Conservation (phyloP, 2,329 filamentous ascomycete genomes). For the Penicillium sp. region DNA sequence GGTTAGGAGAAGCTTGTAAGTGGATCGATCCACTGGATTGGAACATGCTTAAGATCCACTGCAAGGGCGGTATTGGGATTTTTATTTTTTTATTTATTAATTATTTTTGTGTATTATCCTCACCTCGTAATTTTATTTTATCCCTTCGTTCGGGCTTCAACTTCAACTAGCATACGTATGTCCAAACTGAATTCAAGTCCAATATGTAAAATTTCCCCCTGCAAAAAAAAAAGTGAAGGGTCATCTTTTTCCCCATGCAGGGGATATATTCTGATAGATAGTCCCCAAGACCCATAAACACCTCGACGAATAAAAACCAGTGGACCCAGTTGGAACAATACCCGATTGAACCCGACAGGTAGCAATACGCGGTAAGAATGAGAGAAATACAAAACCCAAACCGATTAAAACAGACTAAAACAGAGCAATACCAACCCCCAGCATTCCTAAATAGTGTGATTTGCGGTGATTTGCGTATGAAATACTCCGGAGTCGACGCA, state of each 20-base stretch:
- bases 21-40: constrained; percentile 18
- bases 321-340: constrained; percentile 11
- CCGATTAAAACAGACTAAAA: constrained; percentile 3
- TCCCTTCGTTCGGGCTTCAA: background rate
- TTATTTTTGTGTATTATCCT: background rate
- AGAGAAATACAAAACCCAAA: constrained; percentile 12
- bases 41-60: constrained; percentile 26
- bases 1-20: constrained; percentile 3
- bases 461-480: constrained; percentile 17
- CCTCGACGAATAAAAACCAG: background rate
- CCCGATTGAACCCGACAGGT: constrained; percentile 19
- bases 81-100: background rate
- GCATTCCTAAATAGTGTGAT: constrained; percentile 20
- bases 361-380: constrained; percentile 15
- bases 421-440: constrained; percentile 8
- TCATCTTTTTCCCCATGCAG: constrained; percentile 3
- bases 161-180: background rate
- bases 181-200: background rate
- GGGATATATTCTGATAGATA: constrained; percentile 7
- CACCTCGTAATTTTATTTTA: background rate
- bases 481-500: constrained; percentile 22
- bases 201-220: background rate
- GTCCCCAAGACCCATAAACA: background rate
- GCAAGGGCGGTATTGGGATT: constrained; percentile 15
- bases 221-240: background rate